Base-by-base conservation (phyloP, 2,329 filamentous ascomycete species). In the Tolypocladium tropicale region DNA sequence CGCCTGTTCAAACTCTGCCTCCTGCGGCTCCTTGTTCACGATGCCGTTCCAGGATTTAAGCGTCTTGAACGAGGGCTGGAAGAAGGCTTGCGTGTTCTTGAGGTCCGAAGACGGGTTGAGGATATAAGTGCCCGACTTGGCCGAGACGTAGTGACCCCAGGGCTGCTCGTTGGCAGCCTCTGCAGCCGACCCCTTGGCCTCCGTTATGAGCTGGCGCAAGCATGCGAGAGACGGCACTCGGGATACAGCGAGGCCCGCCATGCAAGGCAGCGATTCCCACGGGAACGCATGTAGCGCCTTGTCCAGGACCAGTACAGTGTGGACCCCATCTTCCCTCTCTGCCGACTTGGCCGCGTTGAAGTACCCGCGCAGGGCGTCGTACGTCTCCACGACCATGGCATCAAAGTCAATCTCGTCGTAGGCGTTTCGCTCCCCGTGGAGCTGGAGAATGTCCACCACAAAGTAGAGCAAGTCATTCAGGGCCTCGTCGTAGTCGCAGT, bases 341-440 rank as follows among this genome's bases (percentile, higher is more conserved):
- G 74, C 69, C 46, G 65, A 64, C 51, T 73, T 75, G 30, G 71
- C 71, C 0, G 75, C 73, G 28, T 75, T 78, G 64, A 96, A 86
- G 66, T 96, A 96, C 1, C 83, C 81, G 53, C 85, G 83, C 30
- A 99, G 75, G 2, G 91, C 90, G 71, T 96, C 93, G 41, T 90
- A 81, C 0, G 89, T 90, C 63, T 96, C 91, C 41, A 97, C 80
- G 6, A 92, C 84, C 83, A 99, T 95, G 62, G 80, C 75, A 61
- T 99, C 94, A 67, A 97, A 95, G 70, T 97, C 93, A 60, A 99
- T 89, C 73, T 99, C 94, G 64, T 99, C 94, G 71, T 96, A 96
- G 0, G 95, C 94, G 67, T 97, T 99, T 52, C 85, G 83, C 72
- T 99, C 95, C 18, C 94, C 94, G 63, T 96, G 90, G 70, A 99